These are phyloP conservation scores for Kodamaea fukazawae DNA, from an alignment of 805 yeast species.

Conservation along the genomic window DNA sequence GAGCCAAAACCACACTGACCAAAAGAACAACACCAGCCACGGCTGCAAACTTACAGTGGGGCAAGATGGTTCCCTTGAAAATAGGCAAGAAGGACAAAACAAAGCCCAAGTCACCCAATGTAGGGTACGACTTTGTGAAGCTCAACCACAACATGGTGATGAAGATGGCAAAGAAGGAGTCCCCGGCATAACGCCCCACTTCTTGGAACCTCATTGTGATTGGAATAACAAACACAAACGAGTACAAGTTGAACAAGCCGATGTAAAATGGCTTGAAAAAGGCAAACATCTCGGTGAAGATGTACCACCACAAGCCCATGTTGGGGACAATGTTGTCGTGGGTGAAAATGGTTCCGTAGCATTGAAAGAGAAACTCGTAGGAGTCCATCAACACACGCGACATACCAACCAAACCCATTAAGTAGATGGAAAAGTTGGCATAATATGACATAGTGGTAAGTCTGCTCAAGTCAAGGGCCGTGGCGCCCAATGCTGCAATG, in stretches of 20 bases:
- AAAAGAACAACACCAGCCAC: constrained; percentile 46
- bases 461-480: constrained; percentile 10
- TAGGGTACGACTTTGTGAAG: constrained; percentile 82
- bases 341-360: constrained; percentile 55
- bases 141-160: constrained; percentile 45
- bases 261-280: constrained; percentile 81
- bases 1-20: constrained; percentile 63
- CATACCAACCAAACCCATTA: constrained; percentile 22
- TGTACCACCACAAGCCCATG: constrained; percentile 98
- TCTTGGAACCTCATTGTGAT: constrained; percentile 61
- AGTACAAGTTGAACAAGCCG: constrained; percentile 77
- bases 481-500: constrained; percentile 37
- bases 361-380: constrained; percentile 24
- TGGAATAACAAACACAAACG: constrained; percentile 67
- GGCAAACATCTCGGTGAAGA: constrained; percentile 92
- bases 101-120: constrained; percentile 68
- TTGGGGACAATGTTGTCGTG: constrained; percentile 81
- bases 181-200: constrained; percentile 27
- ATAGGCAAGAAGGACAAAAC: constrained; percentile 37
- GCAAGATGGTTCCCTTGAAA: constrained; percentile 47
- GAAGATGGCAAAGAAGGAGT: constrained; percentile 56
- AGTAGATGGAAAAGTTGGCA: constrained; percentile 15
- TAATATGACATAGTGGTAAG: neutral
- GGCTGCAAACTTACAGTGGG: constrained; percentile 47
- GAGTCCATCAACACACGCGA: constrained; percentile 26